A percentile compares a stretch with the other conserved stretches of the same genome.
Evolutionary conservation across 148 eudicot species (phyloP).

Genomic region (Salicornia ramosissima): DNA sequence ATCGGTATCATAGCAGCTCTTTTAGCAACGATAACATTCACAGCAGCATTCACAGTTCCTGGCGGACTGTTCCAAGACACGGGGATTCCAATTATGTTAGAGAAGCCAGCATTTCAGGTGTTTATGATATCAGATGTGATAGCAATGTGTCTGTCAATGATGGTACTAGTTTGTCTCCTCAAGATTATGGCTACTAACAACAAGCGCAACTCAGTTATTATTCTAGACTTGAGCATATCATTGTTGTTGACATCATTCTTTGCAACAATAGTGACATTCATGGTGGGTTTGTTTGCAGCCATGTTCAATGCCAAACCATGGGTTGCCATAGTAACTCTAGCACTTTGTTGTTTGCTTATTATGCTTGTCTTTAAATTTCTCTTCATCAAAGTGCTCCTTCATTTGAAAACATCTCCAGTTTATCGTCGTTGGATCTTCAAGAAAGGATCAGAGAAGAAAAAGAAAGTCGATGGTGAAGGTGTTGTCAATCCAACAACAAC

Average conservation of each 20-base stretch:
- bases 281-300: neutral
- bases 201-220: neutral
- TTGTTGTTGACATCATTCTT: neutral
- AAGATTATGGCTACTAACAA: neutral
- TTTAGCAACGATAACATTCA: neutral
- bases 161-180: neutral
- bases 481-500: too few relatives aligned
- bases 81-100: neutral
- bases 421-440: too few relatives aligned
- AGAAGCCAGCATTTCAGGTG: neutral
- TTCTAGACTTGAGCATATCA: neutral
- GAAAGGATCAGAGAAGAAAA: too few relatives aligned
- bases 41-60: neutral
- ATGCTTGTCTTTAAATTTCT: neutral
- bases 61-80: neutral
- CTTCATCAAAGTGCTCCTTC: neutral
- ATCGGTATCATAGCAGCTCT: neutral
- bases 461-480: too few relatives aligned
- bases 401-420: too few relatives aligned
- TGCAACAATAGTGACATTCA: neutral
- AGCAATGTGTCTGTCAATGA: conserved; percentile 2
- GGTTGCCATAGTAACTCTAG: neutral
- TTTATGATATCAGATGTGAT: neutral
- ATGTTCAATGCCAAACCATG: neutral
- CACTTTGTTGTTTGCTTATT: neutral